These are phyloP conservation scores for Drosera spatulata DNA, from an alignment of 179 eudicot genomes.

Conservation along the genomic window DNA sequence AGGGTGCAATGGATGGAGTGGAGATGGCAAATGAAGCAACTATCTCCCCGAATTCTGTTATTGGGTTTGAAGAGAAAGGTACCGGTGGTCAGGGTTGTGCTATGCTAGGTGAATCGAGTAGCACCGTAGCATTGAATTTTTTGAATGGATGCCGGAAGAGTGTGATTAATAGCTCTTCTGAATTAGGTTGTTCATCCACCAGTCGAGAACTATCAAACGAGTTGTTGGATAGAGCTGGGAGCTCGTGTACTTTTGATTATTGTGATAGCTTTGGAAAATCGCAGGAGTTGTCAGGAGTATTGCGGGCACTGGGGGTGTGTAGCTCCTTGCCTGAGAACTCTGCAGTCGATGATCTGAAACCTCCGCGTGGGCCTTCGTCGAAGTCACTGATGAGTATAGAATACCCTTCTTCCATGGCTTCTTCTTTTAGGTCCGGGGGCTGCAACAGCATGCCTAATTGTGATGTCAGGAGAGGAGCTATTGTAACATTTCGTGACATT, in stretches of 20 bases:
- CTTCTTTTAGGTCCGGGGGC: constrained; percentile 62
- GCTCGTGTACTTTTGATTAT: constrained; percentile 66
- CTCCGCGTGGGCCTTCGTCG: constrained; percentile 59
- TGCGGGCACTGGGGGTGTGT: constrained; percentile 30
- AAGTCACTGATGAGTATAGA: constrained; percentile 70
- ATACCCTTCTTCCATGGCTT: constrained; percentile 65
- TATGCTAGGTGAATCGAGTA: constrained; percentile 32
- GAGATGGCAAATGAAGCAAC: constrained; percentile 36
- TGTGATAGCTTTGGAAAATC: constrained; percentile 62
- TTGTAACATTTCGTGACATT: constrained; percentile 55
- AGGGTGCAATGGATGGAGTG: constrained; percentile 10
- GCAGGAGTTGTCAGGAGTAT: constrained; percentile 52
- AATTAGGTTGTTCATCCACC: constrained; percentile 45
- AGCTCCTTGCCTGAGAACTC: constrained; percentile 36
- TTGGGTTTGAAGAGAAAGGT: constrained; percentile 32
- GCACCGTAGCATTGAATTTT: constrained; percentile 33
- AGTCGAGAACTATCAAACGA: constrained; percentile 55
- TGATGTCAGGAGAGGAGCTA: constrained; percentile 31
- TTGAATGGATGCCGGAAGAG: constrained; percentile 35
- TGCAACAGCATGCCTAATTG: constrained; percentile 35
- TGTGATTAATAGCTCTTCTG: constrained; percentile 43
- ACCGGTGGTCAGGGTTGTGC: constrained; percentile 21
- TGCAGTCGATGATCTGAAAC: constrained; percentile 44
- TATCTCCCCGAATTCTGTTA: constrained; percentile 55
- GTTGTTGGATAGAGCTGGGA: constrained; percentile 38